Evolutionary conservation across 768 basidiomycete species (phyloP).

Genomic region (Kockovaella imperatae): DNA sequence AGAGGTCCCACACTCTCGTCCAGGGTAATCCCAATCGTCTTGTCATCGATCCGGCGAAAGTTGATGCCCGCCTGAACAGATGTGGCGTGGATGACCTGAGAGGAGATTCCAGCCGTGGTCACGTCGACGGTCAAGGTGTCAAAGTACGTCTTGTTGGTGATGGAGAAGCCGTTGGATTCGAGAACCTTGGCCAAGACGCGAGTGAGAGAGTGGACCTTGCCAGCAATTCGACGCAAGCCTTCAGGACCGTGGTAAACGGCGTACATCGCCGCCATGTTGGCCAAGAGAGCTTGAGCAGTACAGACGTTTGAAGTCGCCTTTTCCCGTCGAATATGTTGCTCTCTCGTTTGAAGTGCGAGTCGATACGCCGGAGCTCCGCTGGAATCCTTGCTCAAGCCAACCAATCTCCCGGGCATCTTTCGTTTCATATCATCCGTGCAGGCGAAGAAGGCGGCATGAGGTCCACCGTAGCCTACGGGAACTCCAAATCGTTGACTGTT

Average conservation of each 20-base stretch:
- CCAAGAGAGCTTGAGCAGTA: slow-evolving; percentile 92
- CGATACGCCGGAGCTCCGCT: slow-evolving; percentile 83
- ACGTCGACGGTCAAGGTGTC: slow-evolving; percentile 71
- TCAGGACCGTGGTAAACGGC: slow-evolving; percentile 91
- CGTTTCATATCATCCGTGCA: slow-evolving; percentile 84
- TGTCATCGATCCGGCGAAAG: slow-evolving; percentile 66
- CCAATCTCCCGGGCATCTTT: slow-evolving; percentile 96
- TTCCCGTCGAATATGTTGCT: slow-evolving; percentile 94
- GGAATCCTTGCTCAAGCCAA: slow-evolving; percentile 79
- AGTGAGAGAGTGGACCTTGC: slow-evolving; percentile 82
- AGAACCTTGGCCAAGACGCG: slow-evolving; percentile 63
- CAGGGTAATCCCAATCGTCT: slow-evolving; percentile 74
- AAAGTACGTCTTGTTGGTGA: slow-evolving; percentile 67
- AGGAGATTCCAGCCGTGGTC: slow-evolving; percentile 50
- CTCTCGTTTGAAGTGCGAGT: slow-evolving; percentile 90
- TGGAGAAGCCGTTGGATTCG: slow-evolving; percentile 64
- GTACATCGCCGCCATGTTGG: slow-evolving; percentile 97
- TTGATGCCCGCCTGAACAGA: slow-evolving; percentile 67
- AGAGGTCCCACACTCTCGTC: slow-evolving; percentile 78
- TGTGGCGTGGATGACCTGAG: slow-evolving; percentile 56
- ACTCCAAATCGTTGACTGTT: slow-evolving; percentile 97
- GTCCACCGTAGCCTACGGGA: slow-evolving; percentile 92
- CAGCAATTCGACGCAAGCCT: slow-evolving; percentile 74
- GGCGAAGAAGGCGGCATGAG: slow-evolving; percentile 96
- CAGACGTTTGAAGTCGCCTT: slow-evolving; percentile 99